Conservation (phyloP, 2,329 filamentous ascomycete genomes). For the Colletotrichum aenigma region DNA sequence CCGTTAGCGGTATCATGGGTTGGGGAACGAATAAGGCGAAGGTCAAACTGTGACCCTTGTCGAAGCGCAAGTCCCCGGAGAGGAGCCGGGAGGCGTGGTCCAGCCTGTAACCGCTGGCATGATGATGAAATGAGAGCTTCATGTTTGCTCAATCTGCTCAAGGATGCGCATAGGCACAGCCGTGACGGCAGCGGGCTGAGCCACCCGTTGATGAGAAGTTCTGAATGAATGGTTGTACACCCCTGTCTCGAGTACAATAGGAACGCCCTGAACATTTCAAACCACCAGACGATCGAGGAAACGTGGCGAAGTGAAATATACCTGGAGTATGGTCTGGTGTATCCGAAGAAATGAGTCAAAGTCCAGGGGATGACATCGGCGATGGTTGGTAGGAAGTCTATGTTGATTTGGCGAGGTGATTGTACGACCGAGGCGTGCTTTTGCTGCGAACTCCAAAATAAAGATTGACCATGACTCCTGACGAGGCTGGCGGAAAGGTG, state of each 20-base stretch:
- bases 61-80: neutral
- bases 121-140: conserved; percentile 3
- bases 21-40: neutral
- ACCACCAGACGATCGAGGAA: neutral
- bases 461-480: neutral
- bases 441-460: neutral
- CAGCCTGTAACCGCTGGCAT: conserved; percentile 2
- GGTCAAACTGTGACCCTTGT: neutral
- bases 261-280: neutral
- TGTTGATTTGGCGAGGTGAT: neutral
- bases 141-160: neutral
- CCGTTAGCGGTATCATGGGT: neutral
- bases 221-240: neutral
- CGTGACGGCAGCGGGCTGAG: conserved; percentile 1
- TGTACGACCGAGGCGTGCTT: neutral
- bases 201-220: neutral
- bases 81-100: neutral
- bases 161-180: neutral
- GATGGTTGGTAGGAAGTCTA: neutral
- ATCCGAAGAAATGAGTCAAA: neutral
- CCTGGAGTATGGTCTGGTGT: neutral
- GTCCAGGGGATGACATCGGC: neutral
- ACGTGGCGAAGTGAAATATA: neutral
- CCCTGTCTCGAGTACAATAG: neutral
- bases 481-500: neutral